phyloP scores from a whole-genome alignment of 768 basidiomycete species.

The Leccinum aurantiacum region DNA sequence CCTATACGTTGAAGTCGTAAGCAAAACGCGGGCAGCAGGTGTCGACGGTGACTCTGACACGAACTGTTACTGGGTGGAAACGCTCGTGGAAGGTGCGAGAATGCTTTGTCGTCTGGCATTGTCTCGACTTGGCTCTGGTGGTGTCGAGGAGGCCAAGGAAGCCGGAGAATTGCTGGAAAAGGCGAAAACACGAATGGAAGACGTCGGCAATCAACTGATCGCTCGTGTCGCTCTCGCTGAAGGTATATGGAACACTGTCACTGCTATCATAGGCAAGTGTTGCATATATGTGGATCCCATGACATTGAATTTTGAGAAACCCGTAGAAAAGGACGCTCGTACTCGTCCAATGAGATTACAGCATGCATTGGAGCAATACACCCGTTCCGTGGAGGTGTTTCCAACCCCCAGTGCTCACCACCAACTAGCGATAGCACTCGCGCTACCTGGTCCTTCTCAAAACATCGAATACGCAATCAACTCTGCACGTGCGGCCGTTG shows the following conservation, averaged over 20 bases:
- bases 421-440: conserved; percentile 76
- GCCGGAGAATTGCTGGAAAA: conserved; percentile 61
- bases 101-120: conserved; percentile 64
- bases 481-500: conserved; percentile 70
- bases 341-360: conserved; percentile 60
- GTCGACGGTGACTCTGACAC: conserved; percentile 55
- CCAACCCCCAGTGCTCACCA: conserved; percentile 64
- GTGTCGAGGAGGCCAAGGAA: conserved; percentile 59
- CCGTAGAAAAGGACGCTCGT: conserved; percentile 62
- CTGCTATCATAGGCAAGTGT: conserved; percentile 64
- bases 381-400: conserved; percentile 45
- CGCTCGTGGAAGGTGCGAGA: conserved; percentile 71
- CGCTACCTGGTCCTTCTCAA: conserved; percentile 61
- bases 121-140: conserved; percentile 37
- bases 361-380: conserved; percentile 52
- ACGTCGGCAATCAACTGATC: conserved; percentile 48
- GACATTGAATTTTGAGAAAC: neutral
- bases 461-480: conserved; percentile 67
- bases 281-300: neutral
- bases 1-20: too few species aligned
- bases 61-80: conserved; percentile 73
- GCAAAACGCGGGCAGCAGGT: conserved; percentile 16
- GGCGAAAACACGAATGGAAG: conserved; percentile 54
- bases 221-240: conserved; percentile 66
- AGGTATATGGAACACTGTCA: conserved; percentile 70